A percentile compares a stretch with the other conserved stretches of the same genome.
Conservation (phyloP, 495 filamentous ascomycete genomes). For the Aspergillus nidulans region DNA sequence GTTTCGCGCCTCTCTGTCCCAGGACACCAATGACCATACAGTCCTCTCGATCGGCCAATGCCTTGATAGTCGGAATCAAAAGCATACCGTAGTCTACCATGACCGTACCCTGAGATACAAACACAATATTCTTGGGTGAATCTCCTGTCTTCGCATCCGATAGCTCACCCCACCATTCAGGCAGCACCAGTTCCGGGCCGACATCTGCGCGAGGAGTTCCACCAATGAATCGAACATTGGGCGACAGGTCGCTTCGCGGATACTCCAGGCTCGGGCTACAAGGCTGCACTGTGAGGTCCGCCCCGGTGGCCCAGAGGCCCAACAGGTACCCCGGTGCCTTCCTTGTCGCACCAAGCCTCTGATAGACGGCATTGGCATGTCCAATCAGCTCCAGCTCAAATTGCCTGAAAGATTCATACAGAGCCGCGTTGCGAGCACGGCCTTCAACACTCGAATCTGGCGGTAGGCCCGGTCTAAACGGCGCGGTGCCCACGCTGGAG, state of each 20-base stretch:
- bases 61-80: conserved; percentile 2
- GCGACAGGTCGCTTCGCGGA: conserved; percentile 4
- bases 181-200: background rate
- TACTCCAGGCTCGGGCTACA: conserved; percentile 9
- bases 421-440: background rate
- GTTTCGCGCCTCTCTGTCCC: background rate
- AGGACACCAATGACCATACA: background rate
- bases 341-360: background rate
- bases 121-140: background rate
- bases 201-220: background rate
- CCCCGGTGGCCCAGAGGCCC: background rate
- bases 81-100: conserved; percentile 1
- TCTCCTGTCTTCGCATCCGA: background rate
- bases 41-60: background rate
- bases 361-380: background rate
- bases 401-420: background rate
- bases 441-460: conserved; percentile 1
- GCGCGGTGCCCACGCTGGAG: conserved; percentile 1
- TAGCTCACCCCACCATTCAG: conserved; percentile 1
- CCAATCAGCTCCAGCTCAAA: background rate
- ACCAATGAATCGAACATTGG: conserved; percentile 2
- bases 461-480: conserved; percentile 2
- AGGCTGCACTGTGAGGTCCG: background rate
- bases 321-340: background rate
- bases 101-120: conserved; percentile 6